Percentiles rank a stretch among this genome's conserved stretches.
These are phyloP conservation scores for Metschnikowia vanudenii DNA, from an alignment of 805 yeast genomes.

Conservation along the genomic window DNA sequence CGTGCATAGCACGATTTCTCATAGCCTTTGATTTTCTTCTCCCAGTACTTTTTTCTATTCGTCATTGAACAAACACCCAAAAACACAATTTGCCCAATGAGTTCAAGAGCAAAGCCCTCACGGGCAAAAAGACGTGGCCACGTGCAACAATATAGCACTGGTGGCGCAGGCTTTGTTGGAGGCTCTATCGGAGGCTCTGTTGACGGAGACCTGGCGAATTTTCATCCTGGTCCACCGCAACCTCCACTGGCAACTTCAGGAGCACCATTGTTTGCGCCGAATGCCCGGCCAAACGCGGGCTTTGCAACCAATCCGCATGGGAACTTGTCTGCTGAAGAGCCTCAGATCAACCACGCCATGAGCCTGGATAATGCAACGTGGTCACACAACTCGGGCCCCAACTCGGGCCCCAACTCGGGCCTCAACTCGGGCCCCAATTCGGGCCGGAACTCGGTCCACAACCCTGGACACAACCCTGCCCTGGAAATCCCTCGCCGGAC, in stretches of 20 bases:
- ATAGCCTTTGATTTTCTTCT: too few relatives aligned
- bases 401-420: too few relatives aligned
- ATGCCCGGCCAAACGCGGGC: neutral
- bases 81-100: slow-evolving; percentile 6
- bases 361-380: neutral
- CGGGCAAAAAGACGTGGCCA: slow-evolving; percentile 16
- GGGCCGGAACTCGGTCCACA: too few relatives aligned
- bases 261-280: neutral
- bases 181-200: neutral
- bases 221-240: neutral
- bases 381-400: too few relatives aligned
- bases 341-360: neutral
- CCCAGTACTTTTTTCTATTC: too few relatives aligned
- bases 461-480: too few relatives aligned
- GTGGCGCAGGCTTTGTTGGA: slow-evolving; percentile 3
- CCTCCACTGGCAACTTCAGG: neutral
- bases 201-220: neutral
- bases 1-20: too few relatives aligned
- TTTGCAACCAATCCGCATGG: neutral
- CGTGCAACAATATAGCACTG: slow-evolving; percentile 19
- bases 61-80: neutral
- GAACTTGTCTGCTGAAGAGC: neutral
- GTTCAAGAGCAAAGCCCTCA: slow-evolving; percentile 11
- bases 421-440: too few relatives aligned
- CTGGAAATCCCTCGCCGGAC: too few relatives aligned